Conservation (phyloP, 163 green algal species). For the Chlamydomonas reinhardtii region DNA sequence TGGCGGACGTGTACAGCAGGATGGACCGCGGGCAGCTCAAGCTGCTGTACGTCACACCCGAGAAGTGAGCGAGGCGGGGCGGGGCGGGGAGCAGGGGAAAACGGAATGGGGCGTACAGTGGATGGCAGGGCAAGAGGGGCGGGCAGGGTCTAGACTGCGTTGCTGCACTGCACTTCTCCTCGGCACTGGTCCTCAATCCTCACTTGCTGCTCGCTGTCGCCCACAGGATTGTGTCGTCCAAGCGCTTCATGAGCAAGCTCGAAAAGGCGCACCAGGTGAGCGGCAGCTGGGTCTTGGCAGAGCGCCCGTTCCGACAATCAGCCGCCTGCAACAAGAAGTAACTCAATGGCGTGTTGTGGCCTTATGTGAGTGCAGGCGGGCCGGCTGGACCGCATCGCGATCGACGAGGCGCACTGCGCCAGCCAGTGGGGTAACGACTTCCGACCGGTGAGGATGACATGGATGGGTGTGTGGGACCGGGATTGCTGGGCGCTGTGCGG, state of each 20-base stretch:
- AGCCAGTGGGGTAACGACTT: constrained; percentile 82
- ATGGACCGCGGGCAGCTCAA: constrained; percentile 23
- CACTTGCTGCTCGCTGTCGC: too few species aligned
- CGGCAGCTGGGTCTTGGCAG: background rate
- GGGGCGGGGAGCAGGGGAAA: background rate
- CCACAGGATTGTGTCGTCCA: constrained; percentile 69
- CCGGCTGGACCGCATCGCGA: constrained; percentile 74
- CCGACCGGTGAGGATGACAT: constrained; percentile 55
- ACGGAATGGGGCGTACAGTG: background rate
- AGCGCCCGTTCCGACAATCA: too few species aligned
- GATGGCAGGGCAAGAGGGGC: too few species aligned
- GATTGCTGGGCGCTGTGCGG: too few species aligned
- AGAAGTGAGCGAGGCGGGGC: constrained; percentile 58
- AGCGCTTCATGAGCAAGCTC: constrained; percentile 78
- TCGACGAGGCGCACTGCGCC: constrained; percentile 88
- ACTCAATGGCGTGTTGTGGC: too few species aligned
- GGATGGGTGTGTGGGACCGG: too few species aligned
- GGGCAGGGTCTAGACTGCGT: too few species aligned
- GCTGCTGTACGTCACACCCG: constrained; percentile 94
- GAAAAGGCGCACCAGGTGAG: constrained; percentile 66
- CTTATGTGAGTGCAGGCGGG: constrained; percentile 41
- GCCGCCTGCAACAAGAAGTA: background rate
- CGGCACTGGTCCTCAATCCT: too few species aligned
- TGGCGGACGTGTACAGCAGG: constrained; percentile 38
- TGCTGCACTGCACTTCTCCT: too few species aligned